Base-by-base conservation (phyloP, 495 filamentous ascomycete species). In the Lasiosphaeria hispida region DNA sequence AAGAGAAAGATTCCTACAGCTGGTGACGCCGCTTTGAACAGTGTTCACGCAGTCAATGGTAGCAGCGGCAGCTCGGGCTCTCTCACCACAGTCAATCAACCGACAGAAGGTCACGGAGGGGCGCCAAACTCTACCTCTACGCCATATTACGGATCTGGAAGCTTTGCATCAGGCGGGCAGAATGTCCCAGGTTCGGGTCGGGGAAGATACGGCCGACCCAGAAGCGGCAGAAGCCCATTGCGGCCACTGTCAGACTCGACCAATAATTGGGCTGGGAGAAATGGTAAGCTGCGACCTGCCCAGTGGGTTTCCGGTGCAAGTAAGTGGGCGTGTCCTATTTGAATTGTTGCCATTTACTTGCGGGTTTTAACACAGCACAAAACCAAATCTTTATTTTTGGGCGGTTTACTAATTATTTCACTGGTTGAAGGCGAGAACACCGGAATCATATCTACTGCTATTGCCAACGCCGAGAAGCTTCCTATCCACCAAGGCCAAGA, bases 1-100 rank as follows among this genome's bases (percentile, higher is more conserved):
- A 98, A 99, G 72, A 84, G 95, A 57, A 99, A 99, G 73, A 97
- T 97, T 33, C 95, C 95, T 4, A 89, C 89, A 0, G 87, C 90
- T n/a, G 88, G 86, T 4, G 86, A 84, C 50, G 74, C 83, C 4
- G 72, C 66, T 38, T 55, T 78, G 33, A 76, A 71, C 54, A 83
- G 82, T 10, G 75, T 76, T 47, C 86, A 91, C 55, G 58, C 72
- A 10, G 58, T 69, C n/a, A 73, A 64, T 51, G 78, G 80, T 45
- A 70, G 90, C 17, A 39, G 17, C 10, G n/a, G 48, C 13, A 48
- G 60, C 19, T 58, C 63, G 18, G 55, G 63, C 5, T 53, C 67
- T 23, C 62, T 65, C 53, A 61, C 67, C 7, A 44, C 57, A 7
- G 63, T 68, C 13, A 57, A 50, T 4, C 60, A 70, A 10, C 53